These are phyloP conservation scores for Aspergillus hortae DNA, from an alignment of 2,329 filamentous ascomycete species.

Conservation along the genomic window DNA sequence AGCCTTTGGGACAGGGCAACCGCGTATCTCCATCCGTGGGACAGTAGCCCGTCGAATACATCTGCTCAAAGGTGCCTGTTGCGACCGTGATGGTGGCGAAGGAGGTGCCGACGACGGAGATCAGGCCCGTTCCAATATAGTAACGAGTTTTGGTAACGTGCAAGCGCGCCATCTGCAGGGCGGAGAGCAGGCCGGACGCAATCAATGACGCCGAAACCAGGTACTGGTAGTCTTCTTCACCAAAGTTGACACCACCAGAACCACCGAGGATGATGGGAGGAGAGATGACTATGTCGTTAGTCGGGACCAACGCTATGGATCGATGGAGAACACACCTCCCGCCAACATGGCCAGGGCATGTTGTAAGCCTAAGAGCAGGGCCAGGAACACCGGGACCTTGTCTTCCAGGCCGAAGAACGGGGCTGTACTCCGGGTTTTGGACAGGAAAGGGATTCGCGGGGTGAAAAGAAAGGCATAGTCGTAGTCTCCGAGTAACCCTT, in stretches of 20 bases:
- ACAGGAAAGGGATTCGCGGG: conserved; percentile 78
- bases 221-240: conserved; percentile 55
- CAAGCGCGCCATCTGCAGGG: conserved; percentile 64
- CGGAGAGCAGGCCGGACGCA: conserved; percentile 62
- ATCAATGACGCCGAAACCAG: conserved; percentile 68
- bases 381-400: conserved; percentile 64
- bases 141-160: conserved; percentile 62
- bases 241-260: conserved; percentile 55
- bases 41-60: conserved; percentile 64
- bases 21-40: conserved; percentile 54
- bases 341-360: conserved; percentile 66
- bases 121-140: conserved; percentile 61
- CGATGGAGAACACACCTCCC: conserved; percentile 31
- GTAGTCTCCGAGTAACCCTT: conserved; percentile 79
- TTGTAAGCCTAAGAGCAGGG: conserved; percentile 65
- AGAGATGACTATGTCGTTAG: conserved; percentile 46
- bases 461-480: conserved; percentile 87
- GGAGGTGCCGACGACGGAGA: conserved; percentile 66
- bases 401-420: conserved; percentile 70
- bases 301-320: not conserved
- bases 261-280: conserved; percentile 63
- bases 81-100: conserved; percentile 66
- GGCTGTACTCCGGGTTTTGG: conserved; percentile 53
- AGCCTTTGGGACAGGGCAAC: conserved; percentile 62
- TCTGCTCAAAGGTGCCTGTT: conserved; percentile 58